Evolutionary conservation across 108 stramenopile species (phyloP).

Genomic region (Nitzschia sp.): DNA sequence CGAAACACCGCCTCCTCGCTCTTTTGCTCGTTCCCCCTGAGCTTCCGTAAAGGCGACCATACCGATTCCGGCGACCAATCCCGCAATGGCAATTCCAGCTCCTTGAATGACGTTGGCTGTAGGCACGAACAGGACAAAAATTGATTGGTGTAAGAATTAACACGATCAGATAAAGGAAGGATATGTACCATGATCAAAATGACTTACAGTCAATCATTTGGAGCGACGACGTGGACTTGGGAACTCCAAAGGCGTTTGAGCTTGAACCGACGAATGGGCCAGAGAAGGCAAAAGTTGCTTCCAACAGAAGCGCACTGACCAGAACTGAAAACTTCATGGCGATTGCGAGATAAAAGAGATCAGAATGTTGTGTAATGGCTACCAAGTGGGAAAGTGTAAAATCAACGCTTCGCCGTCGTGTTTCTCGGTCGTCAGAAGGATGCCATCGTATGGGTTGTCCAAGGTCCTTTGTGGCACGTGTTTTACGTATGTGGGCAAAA

Average conservation of each 20-base stretch:
- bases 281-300: not conserved
- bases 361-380: no score
- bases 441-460: no score
- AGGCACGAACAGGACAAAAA: not conserved
- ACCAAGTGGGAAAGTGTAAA: no score
- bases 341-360: no score
- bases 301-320: not conserved
- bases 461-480: no score
- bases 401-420: no score
- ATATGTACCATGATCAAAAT: not conserved
- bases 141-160: not conserved
- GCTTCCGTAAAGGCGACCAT: conserved; percentile 75
- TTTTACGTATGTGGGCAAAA: no score
- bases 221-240: conserved; percentile 15
- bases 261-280: conserved; percentile 11
- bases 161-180: not conserved
- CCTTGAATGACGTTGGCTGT: conserved; percentile 33
- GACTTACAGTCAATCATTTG: conserved; percentile 29
- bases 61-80: conserved; percentile 72
- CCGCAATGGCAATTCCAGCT: conserved; percentile 71
- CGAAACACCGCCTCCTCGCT: conserved; percentile 80
- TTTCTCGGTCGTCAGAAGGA: no score
- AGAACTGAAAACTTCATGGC: not conserved
- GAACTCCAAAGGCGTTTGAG: not conserved
- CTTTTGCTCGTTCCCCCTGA: conserved; percentile 79